phyloP scores from a whole-genome alignment of 345 rosid genomes.

The Melaleuca quinquenervia region DNA sequence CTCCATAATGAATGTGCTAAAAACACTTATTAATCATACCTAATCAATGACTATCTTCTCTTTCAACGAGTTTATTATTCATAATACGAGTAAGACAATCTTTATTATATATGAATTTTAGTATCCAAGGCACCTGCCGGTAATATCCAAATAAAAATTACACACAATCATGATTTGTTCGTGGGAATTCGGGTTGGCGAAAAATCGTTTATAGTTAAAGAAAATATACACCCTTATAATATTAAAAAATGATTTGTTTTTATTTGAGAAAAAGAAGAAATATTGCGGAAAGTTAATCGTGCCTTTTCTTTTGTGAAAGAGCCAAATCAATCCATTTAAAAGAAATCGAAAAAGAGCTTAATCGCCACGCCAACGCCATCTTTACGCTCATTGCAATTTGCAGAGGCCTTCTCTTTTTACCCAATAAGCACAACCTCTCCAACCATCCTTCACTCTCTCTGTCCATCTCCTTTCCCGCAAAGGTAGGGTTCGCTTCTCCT shows the following conservation, averaged over 20 bases:
- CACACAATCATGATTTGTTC: accelerated
- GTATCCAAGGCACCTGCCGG: no score
- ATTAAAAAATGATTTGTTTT: no score
- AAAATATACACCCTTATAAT: no score
- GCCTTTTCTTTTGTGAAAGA: neutral
- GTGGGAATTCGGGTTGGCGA: neutral
- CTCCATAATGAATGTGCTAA: neutral
- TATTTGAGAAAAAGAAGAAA: no score
- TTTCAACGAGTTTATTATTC: neutral
- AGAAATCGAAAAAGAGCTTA: neutral
- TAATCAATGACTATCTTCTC: neutral
- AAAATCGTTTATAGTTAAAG: neutral
- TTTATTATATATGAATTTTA: neutral
- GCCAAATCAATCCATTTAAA: neutral
- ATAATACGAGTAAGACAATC: neutral
- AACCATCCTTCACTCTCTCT: neutral
- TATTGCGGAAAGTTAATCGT: no score
- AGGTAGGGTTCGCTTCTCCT: neutral
- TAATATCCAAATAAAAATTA: neutral
- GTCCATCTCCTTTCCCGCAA: neutral
- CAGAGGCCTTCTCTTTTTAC: neutral
- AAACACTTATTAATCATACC: neutral
- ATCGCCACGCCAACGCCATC: neutral
- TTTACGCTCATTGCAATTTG: neutral
- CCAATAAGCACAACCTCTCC: neutral